Evolutionary conservation across 2,329 filamentous ascomycete genomes (phyloP), one percentile per base, ranked within the genome.

Genomic region (Myriosclerotinia duriaeana): DNA sequence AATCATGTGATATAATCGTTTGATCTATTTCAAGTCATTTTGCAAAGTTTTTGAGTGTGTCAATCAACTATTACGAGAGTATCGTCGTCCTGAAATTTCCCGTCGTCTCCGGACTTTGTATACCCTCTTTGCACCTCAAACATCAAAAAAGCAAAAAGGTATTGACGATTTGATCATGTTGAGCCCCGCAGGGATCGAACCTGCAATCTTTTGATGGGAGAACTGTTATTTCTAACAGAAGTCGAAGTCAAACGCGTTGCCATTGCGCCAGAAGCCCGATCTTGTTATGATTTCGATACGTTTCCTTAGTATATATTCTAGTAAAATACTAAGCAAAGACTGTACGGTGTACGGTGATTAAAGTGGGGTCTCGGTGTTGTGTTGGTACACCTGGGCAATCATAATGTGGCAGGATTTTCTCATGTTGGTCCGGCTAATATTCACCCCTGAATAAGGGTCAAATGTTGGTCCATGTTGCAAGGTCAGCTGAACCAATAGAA

Each of bases 231-330:
- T 20, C 30, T 40, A 61, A 61, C 20, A 61, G 58, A 38, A 61
- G 8, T 61, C 58, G 58, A 61, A 61, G 58, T 61, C 58, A 61
- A 61, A 61, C 58, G 58, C 58, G 58, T 61, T 61, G 44, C 58
- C 58, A 61, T 61, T 61, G 58, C 58, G 58, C 58, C 58, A 61
- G 44, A 38, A 40, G 58, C 58, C 58, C 44, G 4, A 17, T 26
- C 5, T 61, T 61, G 14, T 8, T 14, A 7, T 50, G 9, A 11
- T 1, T 3, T 1, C 1, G 9, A 22, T 1, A 7, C 9, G 0
- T 0, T 22, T 36, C 11, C 2, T 11, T 22, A 9, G 7, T 36
- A 11, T 26, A 38, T 60, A 36, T 12, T 6, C 44, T 1, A 22
- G 6, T 4, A 5, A 6, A 34, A 34, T 4, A 6, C 4, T 4